phyloP scores from a whole-genome alignment of 257 asterid genomes.

The Solanum rostratum region DNA sequence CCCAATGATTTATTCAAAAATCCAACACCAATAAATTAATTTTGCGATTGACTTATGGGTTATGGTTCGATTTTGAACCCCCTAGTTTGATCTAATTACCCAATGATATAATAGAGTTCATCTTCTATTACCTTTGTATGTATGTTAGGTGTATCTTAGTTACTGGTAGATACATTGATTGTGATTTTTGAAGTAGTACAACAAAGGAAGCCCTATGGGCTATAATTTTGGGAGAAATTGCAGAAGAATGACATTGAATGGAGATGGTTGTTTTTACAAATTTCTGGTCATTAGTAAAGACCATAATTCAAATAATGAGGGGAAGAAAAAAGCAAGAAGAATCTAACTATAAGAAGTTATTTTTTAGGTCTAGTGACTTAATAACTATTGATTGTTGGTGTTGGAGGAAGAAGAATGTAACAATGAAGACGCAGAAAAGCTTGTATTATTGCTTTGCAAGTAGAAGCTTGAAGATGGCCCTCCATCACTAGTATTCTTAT shows the following conservation, averaged over 20 bases:
- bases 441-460: slow-evolving; percentile 40
- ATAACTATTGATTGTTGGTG: slow-evolving; percentile 4
- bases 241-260: neutral
- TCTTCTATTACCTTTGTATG: neutral
- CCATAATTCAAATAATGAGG: neutral
- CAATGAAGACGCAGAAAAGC: slow-evolving; percentile 66
- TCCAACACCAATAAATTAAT: too few relatives aligned
- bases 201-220: neutral
- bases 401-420: slow-evolving; percentile 39
- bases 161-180: neutral
- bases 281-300: neutral
- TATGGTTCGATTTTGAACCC: too few relatives aligned
- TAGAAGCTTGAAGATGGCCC: slow-evolving; percentile 43
- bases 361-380: neutral
- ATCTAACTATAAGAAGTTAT: neutral
- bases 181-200: neutral
- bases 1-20: too few relatives aligned
- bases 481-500: slow-evolving; percentile 10
- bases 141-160: neutral
- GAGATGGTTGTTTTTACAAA: neutral
- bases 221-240: neutral
- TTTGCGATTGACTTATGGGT: too few relatives aligned
- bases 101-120: neutral
- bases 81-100: neutral
- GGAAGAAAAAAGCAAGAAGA: neutral